Evolutionary conservation across 139 green algal species (phyloP), one percentile per base, ranked within the genome.

Genomic region (Protoeuglena noctilucae): DNA sequence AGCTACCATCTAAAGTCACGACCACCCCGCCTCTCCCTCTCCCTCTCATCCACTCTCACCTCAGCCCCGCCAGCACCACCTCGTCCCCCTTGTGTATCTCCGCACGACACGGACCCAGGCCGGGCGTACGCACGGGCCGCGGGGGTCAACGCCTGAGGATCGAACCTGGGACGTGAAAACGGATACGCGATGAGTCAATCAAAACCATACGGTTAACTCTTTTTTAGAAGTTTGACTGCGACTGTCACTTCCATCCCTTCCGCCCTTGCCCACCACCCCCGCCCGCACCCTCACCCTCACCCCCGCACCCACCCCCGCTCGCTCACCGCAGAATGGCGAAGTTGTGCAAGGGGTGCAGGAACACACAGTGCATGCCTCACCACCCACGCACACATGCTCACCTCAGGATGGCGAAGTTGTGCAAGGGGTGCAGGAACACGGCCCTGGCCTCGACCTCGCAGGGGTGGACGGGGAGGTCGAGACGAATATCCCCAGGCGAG

Each of bases 381-480:
- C 5, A 5, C 22, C 21, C 49, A 41, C 29, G 21, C 68, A 60
- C 0, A 78, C 80, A 58, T 84, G 76, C 4, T 40, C 25, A 93
- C 1, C 69, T 75, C 2, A 87, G 61, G 16, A 93, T 49, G 0
- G 79, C 64, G 52, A 91, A 91, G 69, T 92, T 93, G 72, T 92
- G 79, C 22, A 87, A 67, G 9, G 82, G 83, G 63, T 93, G 82
- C 27, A 92, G 71, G 68, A 93, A 93, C 43, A 64, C 60, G 27
- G 86, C 78, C 21, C 53, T 49, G 16, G 57, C 86, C 4, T 69
- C 54, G 23, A 84, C 59, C 64, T 95, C 86, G 23, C 70, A 71
- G 3, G 86, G 86, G 67, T 87, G 78, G 16, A 81, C 85, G 1
- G 75, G 74, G 65, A 95, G 94, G 17, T 76, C 84, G 9, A 95